Evolutionary conservation across 192 early-diverging fungal genomes (phyloP).

Genomic region (Umbelopsis ramanniana): DNA sequence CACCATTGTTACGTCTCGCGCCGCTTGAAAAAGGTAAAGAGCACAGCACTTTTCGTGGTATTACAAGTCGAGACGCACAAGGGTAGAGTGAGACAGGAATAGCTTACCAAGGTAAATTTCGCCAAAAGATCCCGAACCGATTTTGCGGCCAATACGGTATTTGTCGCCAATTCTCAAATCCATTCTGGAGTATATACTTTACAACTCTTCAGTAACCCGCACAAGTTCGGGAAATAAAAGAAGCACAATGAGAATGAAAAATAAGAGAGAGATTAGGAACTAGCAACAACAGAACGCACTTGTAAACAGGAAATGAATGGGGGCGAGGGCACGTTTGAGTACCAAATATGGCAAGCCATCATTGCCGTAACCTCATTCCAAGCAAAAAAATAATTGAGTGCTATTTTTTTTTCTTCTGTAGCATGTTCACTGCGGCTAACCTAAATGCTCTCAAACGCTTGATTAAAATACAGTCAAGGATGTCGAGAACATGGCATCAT

Average conservation of each 20-base stretch:
- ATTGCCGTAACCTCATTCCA: conserved; percentile 8
- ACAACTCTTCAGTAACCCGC: too few species aligned
- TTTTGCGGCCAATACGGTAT: conserved; percentile 93
- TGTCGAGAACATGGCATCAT: too few species aligned
- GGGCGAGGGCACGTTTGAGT: conserved; percentile 11
- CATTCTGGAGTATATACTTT: conserved; percentile 39
- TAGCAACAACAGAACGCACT: conserved; percentile 3
- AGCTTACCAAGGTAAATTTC: conserved; percentile 91
- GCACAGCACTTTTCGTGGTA: too few species aligned
- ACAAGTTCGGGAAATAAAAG: not conserved
- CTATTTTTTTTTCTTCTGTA: not conserved
- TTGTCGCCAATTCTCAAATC: conserved; percentile 92
- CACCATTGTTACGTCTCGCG: not conserved
- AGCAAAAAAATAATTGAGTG: not conserved
- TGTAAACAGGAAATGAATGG: conserved; percentile 10
- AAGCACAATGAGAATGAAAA: not conserved
- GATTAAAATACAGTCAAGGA: too few species aligned
- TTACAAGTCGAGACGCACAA: not conserved
- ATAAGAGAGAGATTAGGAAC: not conserved
- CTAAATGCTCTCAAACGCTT: too few species aligned
- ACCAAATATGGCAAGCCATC: conserved; percentile 22
- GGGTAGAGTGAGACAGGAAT: not conserved
- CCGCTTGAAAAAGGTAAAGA: not conserved
- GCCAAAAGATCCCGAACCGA: conserved; percentile 97
- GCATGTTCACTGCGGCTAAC: too few species aligned